Evolutionary conservation across 2,329 filamentous ascomycete species (phyloP).

Genomic region (Pseudocercospora crystallina): DNA sequence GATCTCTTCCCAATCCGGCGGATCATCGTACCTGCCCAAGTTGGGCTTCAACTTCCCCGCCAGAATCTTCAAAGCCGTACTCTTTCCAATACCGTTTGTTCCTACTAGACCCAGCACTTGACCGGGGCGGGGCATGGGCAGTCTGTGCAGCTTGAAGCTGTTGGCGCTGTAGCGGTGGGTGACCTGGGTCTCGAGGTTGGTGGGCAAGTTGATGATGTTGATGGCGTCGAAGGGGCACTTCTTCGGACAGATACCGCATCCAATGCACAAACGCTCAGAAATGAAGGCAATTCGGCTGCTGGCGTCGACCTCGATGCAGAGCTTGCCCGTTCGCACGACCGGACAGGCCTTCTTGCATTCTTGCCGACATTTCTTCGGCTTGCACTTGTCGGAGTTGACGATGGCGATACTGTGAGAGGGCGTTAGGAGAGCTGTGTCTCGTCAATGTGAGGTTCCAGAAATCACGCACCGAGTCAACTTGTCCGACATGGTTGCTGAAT

Average conservation of each 20-base stretch:
- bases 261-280: conserved; percentile 92
- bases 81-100: conserved; percentile 99
- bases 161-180: conserved; percentile 99
- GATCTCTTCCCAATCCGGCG: conserved; percentile 98
- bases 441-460: neutral
- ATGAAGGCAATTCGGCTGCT: conserved; percentile 96
- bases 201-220: conserved; percentile 99
- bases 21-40: conserved; percentile 89
- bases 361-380: conserved; percentile 76
- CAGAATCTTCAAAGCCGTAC: conserved; percentile 98
- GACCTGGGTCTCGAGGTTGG: conserved; percentile 96
- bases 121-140: conserved; percentile 92
- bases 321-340: conserved; percentile 94
- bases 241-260: conserved; percentile 99
- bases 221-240: conserved; percentile 99
- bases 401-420: conserved; percentile 78
- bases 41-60: conserved; percentile 99
- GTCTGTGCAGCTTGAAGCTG: conserved; percentile 97
- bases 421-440: conserved; percentile 8
- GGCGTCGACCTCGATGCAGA: conserved; percentile 89
- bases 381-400: conserved; percentile 89
- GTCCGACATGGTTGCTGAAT: conserved; percentile 70
- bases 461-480: conserved; percentile 75
- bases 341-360: conserved; percentile 99
- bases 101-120: conserved; percentile 95